Percentiles rank a stretch among this genome's conserved stretches.
Conservation (phyloP, 768 basidiomycete genomes). For the Tulasnella sp. region DNA sequence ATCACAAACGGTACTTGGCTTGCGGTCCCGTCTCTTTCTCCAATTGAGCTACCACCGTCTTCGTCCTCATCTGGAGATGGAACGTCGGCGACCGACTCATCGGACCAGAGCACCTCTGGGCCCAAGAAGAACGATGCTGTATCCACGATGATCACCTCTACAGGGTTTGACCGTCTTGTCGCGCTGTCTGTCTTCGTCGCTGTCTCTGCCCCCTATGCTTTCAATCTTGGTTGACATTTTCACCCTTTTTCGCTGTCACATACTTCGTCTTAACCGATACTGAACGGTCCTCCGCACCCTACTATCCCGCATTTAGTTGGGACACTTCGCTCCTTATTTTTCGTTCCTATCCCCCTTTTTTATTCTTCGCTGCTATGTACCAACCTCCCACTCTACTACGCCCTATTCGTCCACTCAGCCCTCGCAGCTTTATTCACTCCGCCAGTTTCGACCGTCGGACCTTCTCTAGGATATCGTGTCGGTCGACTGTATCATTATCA, state of each 20-base stretch:
- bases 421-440: slow-evolving; percentile 1
- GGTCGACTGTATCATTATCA: slow-evolving; percentile 5
- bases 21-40: neutral
- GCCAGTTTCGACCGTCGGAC: neutral
- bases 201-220: neutral
- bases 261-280: neutral
- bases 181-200: neutral
- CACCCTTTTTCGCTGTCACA: neutral
- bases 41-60: neutral
- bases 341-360: neutral
- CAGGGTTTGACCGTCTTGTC: neutral
- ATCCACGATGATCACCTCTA: neutral
- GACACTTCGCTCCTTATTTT: neutral
- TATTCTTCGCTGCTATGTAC: slow-evolving; percentile 10
- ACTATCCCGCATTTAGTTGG: neutral
- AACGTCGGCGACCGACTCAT: neutral
- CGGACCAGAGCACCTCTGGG: neutral
- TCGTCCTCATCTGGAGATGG: neutral
- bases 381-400: neutral
- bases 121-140: neutral
- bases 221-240: slow-evolving; percentile 5
- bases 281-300: neutral
- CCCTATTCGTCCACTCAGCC: neutral
- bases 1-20: slow-evolving; percentile 11
- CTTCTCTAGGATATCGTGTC: neutral